phyloP scores from a whole-genome alignment of 2,329 filamentous ascomycete genomes.

The Penicillium capsulatum region DNA sequence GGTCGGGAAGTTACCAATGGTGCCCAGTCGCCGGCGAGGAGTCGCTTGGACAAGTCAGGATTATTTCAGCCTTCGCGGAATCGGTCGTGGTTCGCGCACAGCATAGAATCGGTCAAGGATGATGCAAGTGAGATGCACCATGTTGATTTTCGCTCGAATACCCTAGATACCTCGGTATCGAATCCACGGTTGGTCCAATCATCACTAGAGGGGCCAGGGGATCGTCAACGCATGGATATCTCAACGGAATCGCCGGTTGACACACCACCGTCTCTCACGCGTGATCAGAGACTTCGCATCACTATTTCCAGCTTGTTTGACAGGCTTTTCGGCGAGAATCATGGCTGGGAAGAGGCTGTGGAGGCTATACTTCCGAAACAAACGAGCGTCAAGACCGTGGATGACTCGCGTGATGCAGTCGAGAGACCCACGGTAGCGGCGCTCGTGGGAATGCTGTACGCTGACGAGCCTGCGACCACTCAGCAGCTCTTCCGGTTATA shows the following conservation, averaged over 20 bases:
- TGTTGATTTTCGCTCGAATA: background rate
- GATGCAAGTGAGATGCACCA: slow-evolving; percentile 14
- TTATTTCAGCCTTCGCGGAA: slow-evolving; percentile 19
- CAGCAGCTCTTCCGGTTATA: slow-evolving; percentile 53
- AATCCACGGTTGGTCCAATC: too few relatives aligned
- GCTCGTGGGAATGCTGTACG: slow-evolving; percentile 42
- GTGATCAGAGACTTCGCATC: slow-evolving; percentile 17
- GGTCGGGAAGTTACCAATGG: slow-evolving; percentile 13
- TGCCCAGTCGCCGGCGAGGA: slow-evolving; percentile 16
- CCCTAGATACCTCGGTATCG: too few relatives aligned
- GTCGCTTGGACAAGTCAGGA: slow-evolving; percentile 18
- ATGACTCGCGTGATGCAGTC: slow-evolving; percentile 20
- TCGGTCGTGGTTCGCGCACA: slow-evolving; percentile 28
- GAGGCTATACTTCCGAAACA: slow-evolving; percentile 34
- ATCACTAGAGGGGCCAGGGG: too few relatives aligned
- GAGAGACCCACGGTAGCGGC: slow-evolving; percentile 37
- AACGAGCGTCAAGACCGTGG: background rate
- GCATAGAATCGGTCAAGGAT: slow-evolving; percentile 23
- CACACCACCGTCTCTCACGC: slow-evolving; percentile 11
- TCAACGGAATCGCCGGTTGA: background rate
- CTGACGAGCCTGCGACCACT: slow-evolving; percentile 42
- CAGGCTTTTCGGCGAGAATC: slow-evolving; percentile 17
- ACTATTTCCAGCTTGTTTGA: slow-evolving; percentile 25
- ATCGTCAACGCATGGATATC: too few relatives aligned
- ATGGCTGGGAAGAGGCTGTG: slow-evolving; percentile 28